Evolutionary conservation across 805 yeast genomes (phyloP), one percentile per base, ranked within the genome.

Genomic region (Middelhovenomyces tepae): DNA sequence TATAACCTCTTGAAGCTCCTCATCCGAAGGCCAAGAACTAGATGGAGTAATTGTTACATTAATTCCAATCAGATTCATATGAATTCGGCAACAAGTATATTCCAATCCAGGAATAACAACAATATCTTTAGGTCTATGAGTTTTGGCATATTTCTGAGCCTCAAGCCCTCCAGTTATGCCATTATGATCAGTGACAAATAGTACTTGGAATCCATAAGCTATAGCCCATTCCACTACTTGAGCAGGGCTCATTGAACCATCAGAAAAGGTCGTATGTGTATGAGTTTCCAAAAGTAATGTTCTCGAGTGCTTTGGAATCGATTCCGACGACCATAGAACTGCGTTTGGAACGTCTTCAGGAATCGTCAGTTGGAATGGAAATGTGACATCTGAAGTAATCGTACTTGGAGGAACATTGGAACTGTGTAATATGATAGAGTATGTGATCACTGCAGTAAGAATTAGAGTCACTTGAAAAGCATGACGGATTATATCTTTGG

Each of bases 131-230:
- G 28, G 15, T 6, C 28, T 9, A 11, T 24, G 20, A 6, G 31
- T 11, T 14, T 33, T 32, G 5, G 46, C 48, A 24, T 34, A 33
- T 19, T 30, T 24, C 22, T 23, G 21, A 2, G 51, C 51, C 7
- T 24, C 32, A n/a, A 33, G 29, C 3, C 49, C 49, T 9, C 49
- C 51, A 10, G 27, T 34, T 17, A 46, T 34, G n/a, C 30, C 32
- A 30, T 46, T 46, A 23, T 46, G 51, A 28, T 45, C 51, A 3
- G 51, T 46, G 16, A 45, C 49, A 28, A 42, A 40, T n/a, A 46
- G 15, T 3, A 35, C 45, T 5, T 32, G 18, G 16, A 44, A 40
- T 1, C 51, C 51, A 25, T 46, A 46, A 6, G 48, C 44, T 20
- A 32, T 21, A 4, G 51, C 51, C 51, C 49, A 46, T 34, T 42